A percentile compares a stretch with the other conserved stretches of the same genome.
Conservation (phyloP, 1,284 basidiomycete genomes). For the Leucoagaricus sp. region DNA sequence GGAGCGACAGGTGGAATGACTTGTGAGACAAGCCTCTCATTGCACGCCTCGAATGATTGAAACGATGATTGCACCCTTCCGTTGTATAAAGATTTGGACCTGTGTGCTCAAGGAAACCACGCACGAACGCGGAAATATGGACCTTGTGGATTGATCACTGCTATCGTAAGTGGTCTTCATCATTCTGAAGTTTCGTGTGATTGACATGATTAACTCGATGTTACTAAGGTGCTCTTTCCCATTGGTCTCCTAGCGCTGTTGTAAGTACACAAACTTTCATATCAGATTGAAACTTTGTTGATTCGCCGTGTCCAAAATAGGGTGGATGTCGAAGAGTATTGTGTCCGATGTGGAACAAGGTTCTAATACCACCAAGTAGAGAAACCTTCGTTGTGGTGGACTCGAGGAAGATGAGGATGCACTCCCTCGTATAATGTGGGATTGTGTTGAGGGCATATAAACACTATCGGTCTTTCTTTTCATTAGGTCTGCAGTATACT, state of each 20-base stretch:
- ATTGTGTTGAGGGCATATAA: neutral
- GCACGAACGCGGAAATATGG: conserved; percentile 5
- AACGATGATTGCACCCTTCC: neutral
- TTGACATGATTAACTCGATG: conserved; percentile 3
- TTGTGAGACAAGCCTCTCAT: neutral
- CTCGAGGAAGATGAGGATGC: neutral
- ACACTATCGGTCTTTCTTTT: neutral
- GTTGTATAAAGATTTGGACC: neutral
- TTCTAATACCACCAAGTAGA: neutral
- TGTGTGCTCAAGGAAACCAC: conserved; percentile 2
- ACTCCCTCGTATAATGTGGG: no score
- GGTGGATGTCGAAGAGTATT: conserved; percentile 10
- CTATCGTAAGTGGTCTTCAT: conserved; percentile 2
- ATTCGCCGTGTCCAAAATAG: neutral
- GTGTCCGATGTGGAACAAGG: conserved; percentile 4
- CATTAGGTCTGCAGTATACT: neutral
- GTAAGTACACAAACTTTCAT: neutral
- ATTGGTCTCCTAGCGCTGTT: conserved; percentile 6
- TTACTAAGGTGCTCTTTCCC: neutral
- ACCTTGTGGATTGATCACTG: conserved; percentile 5
- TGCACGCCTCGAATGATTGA: neutral
- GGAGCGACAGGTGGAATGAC: neutral
- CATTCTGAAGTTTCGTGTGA: neutral
- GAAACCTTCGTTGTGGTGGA: neutral
- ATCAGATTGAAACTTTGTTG: neutral